A percentile compares a stretch with the other conserved stretches of the same genome.
These are phyloP conservation scores for Orychophragmus violaceus DNA, from an alignment of 345 rosid genomes.

Conservation along the genomic window DNA sequence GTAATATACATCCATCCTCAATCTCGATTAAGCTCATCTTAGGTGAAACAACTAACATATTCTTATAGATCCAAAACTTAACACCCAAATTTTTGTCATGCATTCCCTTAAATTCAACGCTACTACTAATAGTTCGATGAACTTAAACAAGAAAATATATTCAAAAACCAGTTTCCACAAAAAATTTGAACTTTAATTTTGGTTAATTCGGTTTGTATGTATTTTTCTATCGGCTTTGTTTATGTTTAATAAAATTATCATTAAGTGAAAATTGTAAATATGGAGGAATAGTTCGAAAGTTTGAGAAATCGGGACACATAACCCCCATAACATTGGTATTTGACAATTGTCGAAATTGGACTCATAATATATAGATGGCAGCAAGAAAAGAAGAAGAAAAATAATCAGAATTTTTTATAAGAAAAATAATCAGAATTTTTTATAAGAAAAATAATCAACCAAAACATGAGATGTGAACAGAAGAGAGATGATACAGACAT, in stretches of 20 bases:
- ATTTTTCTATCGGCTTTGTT: no score
- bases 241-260: no score
- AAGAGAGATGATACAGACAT: background rate
- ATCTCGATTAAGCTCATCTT: background rate
- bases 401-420: no score
- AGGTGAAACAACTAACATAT: background rate
- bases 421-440: no score
- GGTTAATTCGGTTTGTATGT: no score
- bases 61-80: background rate
- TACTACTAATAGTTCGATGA: background rate
- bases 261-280: no score
- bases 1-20: background rate
- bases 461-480: conserved; percentile 2
- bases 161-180: background rate
- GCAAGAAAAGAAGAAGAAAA: background rate
- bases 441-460: background rate
- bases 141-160: background rate
- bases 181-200: background rate
- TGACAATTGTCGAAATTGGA: background rate
- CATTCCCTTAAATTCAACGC: background rate
- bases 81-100: background rate
- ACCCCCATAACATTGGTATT: no score
- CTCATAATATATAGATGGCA: background rate
- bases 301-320: no score
- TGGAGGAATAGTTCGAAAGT: no score